Evolutionary conservation across 495 filamentous ascomycete species (phyloP).

Genomic region (Annulohypoxylon maeteangense): DNA sequence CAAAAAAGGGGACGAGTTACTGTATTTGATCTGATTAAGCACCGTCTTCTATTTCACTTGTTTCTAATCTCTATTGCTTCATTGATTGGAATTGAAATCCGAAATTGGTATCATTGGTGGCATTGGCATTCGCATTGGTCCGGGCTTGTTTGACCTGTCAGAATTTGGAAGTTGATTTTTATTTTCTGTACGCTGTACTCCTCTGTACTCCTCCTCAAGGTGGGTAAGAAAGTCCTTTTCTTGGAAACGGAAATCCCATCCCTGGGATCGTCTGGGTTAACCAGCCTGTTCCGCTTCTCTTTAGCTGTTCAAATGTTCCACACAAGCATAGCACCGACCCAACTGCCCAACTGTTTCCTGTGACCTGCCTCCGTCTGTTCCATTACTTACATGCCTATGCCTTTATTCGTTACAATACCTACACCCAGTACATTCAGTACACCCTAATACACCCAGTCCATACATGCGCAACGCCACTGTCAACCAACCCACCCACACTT

Average conservation of each 20-base stretch:
- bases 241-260: constrained; percentile 5
- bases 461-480: constrained; percentile 36
- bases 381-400: constrained; percentile 1
- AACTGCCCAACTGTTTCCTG: constrained; percentile 11
- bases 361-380: not conserved
- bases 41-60: not conserved
- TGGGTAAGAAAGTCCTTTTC: constrained; percentile 12
- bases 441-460: not conserved
- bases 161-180: constrained; percentile 21
- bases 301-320: not conserved
- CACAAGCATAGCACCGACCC: not conserved
- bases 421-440: not conserved
- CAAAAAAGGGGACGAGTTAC: constrained; percentile 19
- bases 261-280: not conserved
- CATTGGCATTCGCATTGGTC: constrained; percentile 11
- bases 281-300: not conserved
- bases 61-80: constrained; percentile 17
- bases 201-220: constrained; percentile 17
- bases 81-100: constrained; percentile 21
- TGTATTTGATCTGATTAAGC: constrained; percentile 19
- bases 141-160: constrained; percentile 25
- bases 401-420: constrained; percentile 8
- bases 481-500: constrained; percentile 20
- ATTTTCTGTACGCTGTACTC: not conserved
- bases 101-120: constrained; percentile 23